Percentiles rank a stretch among this genome's conserved stretches.
Evolutionary conservation across 2,329 filamentous ascomycete genomes (phyloP).

Genomic region (Aspergillus ochraceoroseus): DNA sequence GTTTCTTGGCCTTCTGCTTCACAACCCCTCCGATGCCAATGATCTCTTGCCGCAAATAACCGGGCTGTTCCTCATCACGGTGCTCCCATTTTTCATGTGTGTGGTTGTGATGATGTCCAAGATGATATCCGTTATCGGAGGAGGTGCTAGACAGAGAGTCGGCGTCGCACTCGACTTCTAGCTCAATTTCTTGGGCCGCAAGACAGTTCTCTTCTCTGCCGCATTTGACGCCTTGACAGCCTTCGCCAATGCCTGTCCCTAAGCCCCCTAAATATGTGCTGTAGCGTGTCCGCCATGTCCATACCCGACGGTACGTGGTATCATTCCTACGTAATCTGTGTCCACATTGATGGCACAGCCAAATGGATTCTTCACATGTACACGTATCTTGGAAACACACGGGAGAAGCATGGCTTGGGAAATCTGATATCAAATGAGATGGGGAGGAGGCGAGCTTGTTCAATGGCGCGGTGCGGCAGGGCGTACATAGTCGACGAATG

Average conservation of each 20-base stretch:
- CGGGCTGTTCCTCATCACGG: constrained; percentile 49
- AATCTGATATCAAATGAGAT: constrained; percentile 28
- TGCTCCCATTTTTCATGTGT: constrained; percentile 18
- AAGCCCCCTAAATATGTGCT: constrained; percentile 71
- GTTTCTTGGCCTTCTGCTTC: constrained; percentile 80
- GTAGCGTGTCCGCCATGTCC: constrained; percentile 86
- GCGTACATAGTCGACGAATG: constrained; percentile 73
- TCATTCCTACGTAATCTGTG: constrained; percentile 58
- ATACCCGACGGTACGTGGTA: constrained; percentile 61
- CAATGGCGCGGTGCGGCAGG: constrained; percentile 69
- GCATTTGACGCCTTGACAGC: constrained; percentile 81
- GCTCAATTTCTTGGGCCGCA: constrained; percentile 69
- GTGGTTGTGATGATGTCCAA: constrained; percentile 18
- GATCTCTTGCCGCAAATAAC: constrained; percentile 82
- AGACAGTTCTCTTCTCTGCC: constrained; percentile 72
- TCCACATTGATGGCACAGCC: constrained; percentile 82
- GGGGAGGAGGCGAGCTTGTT: constrained; percentile 23
- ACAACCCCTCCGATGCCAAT: constrained; percentile 84
- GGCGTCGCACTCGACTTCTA: constrained; percentile 81
- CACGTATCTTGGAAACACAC: constrained; percentile 53
- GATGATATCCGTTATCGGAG: constrained; percentile 26
- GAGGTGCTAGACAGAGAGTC: constrained; percentile 44
- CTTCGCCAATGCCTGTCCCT: constrained; percentile 82
- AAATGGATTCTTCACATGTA: constrained; percentile 57
- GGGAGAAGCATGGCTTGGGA: constrained; percentile 44